Percentiles rank a stretch among this genome's conserved stretches.
phyloP scores from a whole-genome alignment of 108 stramenopile genomes.

The Tribonema minus region DNA sequence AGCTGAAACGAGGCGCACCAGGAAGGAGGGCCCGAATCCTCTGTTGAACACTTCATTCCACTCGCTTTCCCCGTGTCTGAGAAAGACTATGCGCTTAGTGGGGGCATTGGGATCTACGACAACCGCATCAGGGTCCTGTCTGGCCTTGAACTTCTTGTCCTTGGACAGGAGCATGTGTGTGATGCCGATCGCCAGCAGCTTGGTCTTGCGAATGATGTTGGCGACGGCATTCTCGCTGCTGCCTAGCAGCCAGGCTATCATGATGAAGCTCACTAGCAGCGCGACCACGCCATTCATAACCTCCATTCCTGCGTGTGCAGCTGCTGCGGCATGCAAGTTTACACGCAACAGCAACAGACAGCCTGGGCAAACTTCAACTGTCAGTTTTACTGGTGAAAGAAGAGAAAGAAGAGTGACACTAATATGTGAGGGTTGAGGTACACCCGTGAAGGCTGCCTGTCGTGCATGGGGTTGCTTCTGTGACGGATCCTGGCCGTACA shows the following conservation, averaged over 20 bases:
- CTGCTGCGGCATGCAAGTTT: too few species aligned
- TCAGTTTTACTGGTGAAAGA: too few species aligned
- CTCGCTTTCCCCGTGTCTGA: slow-evolving; percentile 53
- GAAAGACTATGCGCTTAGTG: slow-evolving; percentile 49
- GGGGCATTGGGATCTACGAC: not conserved
- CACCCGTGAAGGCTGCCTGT: too few species aligned
- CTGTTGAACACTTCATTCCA: slow-evolving; percentile 51
- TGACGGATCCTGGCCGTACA: too few species aligned
- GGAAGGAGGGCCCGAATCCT: slow-evolving; percentile 31
- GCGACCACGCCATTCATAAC: too few species aligned
- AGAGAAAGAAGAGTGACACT: too few species aligned
- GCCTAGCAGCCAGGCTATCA: slow-evolving; percentile 2
- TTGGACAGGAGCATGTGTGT: slow-evolving; percentile 28
- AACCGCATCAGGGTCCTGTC: not conserved
- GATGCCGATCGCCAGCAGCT: slow-evolving; percentile 11
- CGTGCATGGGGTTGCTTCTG: too few species aligned
- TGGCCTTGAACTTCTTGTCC: slow-evolving; percentile 38
- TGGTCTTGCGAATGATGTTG: slow-evolving; percentile 27
- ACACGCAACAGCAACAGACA: too few species aligned
- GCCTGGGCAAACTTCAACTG: too few species aligned
- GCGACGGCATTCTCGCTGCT: not conserved
- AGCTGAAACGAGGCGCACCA: slow-evolving; percentile 15
- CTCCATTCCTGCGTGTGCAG: too few species aligned
- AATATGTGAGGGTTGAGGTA: too few species aligned
- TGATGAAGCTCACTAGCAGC: too few species aligned